Evolutionary conservation across 2,329 filamentous ascomycete species (phyloP).

Genomic region (Colletotrichum acutatum): DNA sequence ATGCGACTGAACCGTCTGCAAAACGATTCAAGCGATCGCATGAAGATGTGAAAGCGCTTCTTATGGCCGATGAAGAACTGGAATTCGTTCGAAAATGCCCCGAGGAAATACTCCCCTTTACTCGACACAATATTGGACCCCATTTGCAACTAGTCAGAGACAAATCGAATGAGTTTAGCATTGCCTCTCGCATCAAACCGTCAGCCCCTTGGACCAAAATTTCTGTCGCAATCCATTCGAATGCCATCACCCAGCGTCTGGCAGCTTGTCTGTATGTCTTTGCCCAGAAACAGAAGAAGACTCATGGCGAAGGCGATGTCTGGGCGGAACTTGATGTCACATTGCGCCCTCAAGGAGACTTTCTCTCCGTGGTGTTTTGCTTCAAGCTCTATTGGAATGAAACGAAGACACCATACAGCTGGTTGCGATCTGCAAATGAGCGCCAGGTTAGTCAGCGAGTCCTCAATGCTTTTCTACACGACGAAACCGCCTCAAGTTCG

Average conservation of each 20-base stretch:
- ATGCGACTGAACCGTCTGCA: not conserved
- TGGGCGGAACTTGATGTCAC: constrained; percentile 47
- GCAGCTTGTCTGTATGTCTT: constrained; percentile 32
- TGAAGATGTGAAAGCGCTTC: not conserved
- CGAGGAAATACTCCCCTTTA: not conserved
- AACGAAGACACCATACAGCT: constrained; percentile 45
- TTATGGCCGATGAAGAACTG: constrained; percentile 16
- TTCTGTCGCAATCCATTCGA: constrained; percentile 3
- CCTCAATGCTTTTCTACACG: constrained; percentile 49
- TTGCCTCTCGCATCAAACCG: not conserved
- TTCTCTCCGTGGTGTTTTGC: constrained; percentile 44
- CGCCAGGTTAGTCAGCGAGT: constrained; percentile 48
- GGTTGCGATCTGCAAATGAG: constrained; percentile 43
- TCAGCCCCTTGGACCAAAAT: not conserved
- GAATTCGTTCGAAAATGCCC: constrained; percentile 24
- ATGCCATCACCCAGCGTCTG: not conserved
- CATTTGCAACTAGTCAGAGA: not conserved
- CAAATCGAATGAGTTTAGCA: constrained; percentile 1
- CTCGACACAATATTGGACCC: constrained; percentile 8
- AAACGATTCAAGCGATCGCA: constrained; percentile 23
- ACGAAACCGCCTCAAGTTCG: constrained; percentile 39
- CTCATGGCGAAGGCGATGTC: constrained; percentile 38
- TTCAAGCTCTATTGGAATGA: constrained; percentile 57
- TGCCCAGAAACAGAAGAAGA: constrained; percentile 31
- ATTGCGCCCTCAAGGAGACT: constrained; percentile 42